Base-by-base conservation (phyloP, 208 protist genomes). In the Naegleria gruberi region DNA sequence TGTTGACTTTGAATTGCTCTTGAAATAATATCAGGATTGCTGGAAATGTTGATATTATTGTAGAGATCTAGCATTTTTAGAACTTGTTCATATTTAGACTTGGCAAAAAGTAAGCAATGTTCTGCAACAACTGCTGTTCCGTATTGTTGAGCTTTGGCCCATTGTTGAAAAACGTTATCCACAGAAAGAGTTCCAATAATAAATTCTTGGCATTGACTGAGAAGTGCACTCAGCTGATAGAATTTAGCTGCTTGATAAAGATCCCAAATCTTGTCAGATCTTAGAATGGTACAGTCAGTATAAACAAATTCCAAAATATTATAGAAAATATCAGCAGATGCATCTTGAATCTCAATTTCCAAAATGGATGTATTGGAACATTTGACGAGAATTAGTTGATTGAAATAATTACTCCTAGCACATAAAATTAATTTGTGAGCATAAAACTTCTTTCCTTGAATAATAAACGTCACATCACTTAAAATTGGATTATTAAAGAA, bases 331-430 rank as follows among this genome's bases (percentile, higher is more conserved):
- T 55, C 41, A 40, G 83, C 83, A 87, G n/a, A 42, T 4, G 83
- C 83, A 40, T 87, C 83, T 87, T 87, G 83, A 41, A 87, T 87
- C 44, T 87, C 83, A 55, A 87, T 55, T 40, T 87, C 83, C 7
- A 87, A 23, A 55, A 40, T 51, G 30, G 7, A 10, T 55, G 83
- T 55, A 55, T 87, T 87, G 4, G 51, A 30, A 19, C 43, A 87
- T 34, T 87, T 87, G 12, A 37, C 12, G 6, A 55, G n/a, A 40
- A 87, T 87, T 0, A 87, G 43, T 19, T 46, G 23, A 87, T 55
- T 30, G 34, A 87, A 87, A 55, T 87, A 87, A 34, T 10, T 30
- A 37, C 43, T 55, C 19, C 83, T 30, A 57, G 83, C 83, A 40
- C n/a, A 30, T 4, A 87, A 23, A 19, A 87, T 30, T 46, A 87